Conservation (phyloP, 1,284 basidiomycete genomes). For the Salmacisia buchloeana region DNA sequence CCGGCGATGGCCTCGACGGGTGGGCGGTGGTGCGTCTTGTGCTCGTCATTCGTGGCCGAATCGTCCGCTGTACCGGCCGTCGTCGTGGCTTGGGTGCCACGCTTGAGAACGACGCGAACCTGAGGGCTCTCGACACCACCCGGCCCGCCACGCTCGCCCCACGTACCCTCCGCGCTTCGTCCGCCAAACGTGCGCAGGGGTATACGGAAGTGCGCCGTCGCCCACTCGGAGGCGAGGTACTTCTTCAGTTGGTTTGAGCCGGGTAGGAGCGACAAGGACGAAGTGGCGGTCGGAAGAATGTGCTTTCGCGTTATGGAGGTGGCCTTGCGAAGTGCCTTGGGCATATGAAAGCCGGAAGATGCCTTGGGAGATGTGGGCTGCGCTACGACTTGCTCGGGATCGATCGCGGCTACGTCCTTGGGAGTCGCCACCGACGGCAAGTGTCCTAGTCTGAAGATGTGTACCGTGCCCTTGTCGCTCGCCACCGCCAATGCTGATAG, state of each 20-base stretch:
- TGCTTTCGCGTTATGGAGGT: background rate
- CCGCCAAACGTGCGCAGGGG: constrained; percentile 33
- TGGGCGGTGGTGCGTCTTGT: background rate
- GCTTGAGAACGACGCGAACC: background rate
- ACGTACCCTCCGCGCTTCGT: constrained; percentile 8
- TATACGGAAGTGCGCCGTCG: constrained; percentile 35
- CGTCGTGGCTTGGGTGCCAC: too few relatives aligned
- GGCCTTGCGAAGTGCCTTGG: constrained; percentile 4
- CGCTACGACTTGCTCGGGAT: background rate
- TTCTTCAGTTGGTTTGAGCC: constrained; percentile 4
- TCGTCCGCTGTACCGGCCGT: too few relatives aligned
- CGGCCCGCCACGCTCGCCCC: constrained; percentile 4
- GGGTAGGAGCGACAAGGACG: background rate
- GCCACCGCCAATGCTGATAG: constrained; percentile 27
- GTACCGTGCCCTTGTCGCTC: constrained; percentile 43
- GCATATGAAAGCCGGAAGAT: constrained; percentile 7
- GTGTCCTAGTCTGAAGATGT: constrained; percentile 39
- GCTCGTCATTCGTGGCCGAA: background rate
- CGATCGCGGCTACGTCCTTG: background rate
- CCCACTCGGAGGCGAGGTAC: constrained; percentile 41
- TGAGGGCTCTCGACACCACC: constrained; percentile 8
- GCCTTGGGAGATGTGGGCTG: background rate
- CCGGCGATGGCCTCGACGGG: background rate
- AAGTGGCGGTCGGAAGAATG: background rate
- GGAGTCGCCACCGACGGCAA: background rate